Base-by-base conservation (phyloP, 768 basidiomycete genomes). In the Hemileccinum impolitum region DNA sequence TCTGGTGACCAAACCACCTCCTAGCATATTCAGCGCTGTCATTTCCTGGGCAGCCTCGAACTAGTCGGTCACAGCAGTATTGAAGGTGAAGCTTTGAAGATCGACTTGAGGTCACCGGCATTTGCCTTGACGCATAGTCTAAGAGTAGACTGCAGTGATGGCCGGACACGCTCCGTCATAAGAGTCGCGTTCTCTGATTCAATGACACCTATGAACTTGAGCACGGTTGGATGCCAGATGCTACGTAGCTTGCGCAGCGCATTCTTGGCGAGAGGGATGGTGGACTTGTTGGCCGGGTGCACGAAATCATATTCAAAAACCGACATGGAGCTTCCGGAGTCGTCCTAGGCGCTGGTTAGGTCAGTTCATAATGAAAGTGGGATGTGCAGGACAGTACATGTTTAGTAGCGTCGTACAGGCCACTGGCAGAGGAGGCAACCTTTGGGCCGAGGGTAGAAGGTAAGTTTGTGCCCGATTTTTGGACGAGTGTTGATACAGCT, bases 141-240 rank as follows among this genome's bases (percentile, higher is more conserved):
- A n/a, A n/a, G n/a, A n/a, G n/a, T n/a, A n/a, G n/a, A n/a, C n/a
- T n/a, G n/a, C 13, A 78, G 74, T n/a, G 97, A 71, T 5, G 95
- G 91, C 28, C 80, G 76, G 12, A 98, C 86, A 4, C 91, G 85
- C 68, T 99, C 96, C 1, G 96, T 99, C 77, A 97, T 89, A 65
- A 90, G 87, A 37, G 98, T 79, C 1, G 79, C 79, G 12, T 81
- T 79, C 44, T 98, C 96, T 2, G 92, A 87, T 65, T 97, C 94
- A 15, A 91, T 81, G 2, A 81, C 90, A 54, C 97, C 96, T 73
- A 99, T 81, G 70, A 94, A 97, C 64, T 90, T 94, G 57, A 99
- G 81, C 2, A 98, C 82, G 68, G 97, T 94, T 0, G 96, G 96
- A 75, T 99, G 96, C 31, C 96, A 82, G 9, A 86, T 90, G 3